phyloP scores from a whole-genome alignment of 2,329 filamentous ascomycete species.

The Diplodia seriata region DNA sequence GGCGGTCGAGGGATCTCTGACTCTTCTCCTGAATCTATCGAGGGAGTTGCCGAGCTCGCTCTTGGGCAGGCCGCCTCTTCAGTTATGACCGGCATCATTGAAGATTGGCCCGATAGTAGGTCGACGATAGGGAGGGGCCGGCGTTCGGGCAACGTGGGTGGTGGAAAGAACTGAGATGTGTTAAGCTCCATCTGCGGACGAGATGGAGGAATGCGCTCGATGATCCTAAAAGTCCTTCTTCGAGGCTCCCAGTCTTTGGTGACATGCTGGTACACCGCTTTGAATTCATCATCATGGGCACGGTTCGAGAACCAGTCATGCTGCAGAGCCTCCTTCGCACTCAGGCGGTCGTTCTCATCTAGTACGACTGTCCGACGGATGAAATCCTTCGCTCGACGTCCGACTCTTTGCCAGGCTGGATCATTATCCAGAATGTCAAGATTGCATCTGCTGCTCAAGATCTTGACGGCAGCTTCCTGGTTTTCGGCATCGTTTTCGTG shows the following conservation, averaged over 20 bases:
- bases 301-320: slow-evolving; percentile 65
- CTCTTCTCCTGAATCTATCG: not conserved
- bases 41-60: not conserved
- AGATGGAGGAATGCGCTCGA: slow-evolving; percentile 38
- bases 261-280: slow-evolving; percentile 58
- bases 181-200: slow-evolving; percentile 14
- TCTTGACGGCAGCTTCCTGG: slow-evolving; percentile 41
- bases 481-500: slow-evolving; percentile 35
- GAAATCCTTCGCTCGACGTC: slow-evolving; percentile 59
- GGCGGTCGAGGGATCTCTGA: slow-evolving; percentile 11
- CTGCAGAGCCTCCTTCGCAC: slow-evolving; percentile 59
- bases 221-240: slow-evolving; percentile 38
- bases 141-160: not conserved
- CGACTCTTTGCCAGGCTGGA: slow-evolving; percentile 52
- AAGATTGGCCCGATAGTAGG: not conserved
- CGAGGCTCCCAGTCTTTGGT: slow-evolving; percentile 60
- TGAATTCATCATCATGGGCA: slow-evolving; percentile 50
- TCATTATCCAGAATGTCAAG: slow-evolving; percentile 54
- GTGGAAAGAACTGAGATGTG: slow-evolving; percentile 3
- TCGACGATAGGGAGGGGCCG: not conserved
- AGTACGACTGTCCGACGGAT: slow-evolving; percentile 59
- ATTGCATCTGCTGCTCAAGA: slow-evolving; percentile 50
- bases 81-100: not conserved
- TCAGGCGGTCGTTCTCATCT: slow-evolving; percentile 59
- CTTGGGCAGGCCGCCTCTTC: not conserved